A percentile compares a stretch with the other conserved stretches of the same genome.
phyloP scores from a whole-genome alignment of 163 green algal genomes.

The Chlorella variabilis region DNA sequence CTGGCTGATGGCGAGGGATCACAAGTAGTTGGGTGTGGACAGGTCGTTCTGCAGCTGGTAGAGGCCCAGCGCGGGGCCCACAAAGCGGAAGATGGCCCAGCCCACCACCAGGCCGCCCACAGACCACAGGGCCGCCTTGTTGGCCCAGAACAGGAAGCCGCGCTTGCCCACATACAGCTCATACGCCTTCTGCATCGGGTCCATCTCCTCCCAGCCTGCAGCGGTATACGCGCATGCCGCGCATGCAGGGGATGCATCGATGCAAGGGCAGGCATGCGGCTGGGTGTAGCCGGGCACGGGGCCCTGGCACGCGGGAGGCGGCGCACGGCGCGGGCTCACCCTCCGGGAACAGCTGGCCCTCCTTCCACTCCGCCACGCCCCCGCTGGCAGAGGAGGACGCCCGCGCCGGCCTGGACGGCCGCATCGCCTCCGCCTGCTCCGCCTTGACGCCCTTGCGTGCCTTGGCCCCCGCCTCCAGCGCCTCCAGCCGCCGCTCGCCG shows the following conservation, averaged over 20 bases:
- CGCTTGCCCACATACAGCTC: conserved; percentile 78
- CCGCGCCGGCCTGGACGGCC: background rate
- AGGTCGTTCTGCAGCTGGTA: conserved; percentile 76
- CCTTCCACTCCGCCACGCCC: conserved; percentile 61
- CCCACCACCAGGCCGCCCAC: conserved; percentile 62
- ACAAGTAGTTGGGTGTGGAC: conserved; percentile 38
- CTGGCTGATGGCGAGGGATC: too few species aligned
- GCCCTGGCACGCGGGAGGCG: too few species aligned
- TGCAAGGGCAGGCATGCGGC: background rate
- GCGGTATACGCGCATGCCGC: too few species aligned
- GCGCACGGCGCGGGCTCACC: too few species aligned
- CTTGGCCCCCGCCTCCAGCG: conserved; percentile 53
- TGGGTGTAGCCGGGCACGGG: too few species aligned
- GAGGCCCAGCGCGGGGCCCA: conserved; percentile 74
- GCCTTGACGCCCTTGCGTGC: conserved; percentile 31
- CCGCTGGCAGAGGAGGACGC: background rate
- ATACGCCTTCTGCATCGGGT: conserved; percentile 44
- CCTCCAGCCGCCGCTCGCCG: conserved; percentile 51
- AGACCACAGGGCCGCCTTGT: conserved; percentile 60
- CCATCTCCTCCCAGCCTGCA: conserved; percentile 67
- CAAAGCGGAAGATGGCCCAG: conserved; percentile 89
- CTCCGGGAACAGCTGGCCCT: conserved; percentile 79
- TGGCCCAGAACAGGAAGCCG: conserved; percentile 81
- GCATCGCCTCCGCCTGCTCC: conserved; percentile 14
- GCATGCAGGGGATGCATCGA: too few species aligned